A percentile compares a stretch with the other conserved stretches of the same genome.
These are phyloP conservation scores for Fusarium sp. DNA, from an alignment of 2,329 filamentous ascomycete species.

Conservation along the genomic window DNA sequence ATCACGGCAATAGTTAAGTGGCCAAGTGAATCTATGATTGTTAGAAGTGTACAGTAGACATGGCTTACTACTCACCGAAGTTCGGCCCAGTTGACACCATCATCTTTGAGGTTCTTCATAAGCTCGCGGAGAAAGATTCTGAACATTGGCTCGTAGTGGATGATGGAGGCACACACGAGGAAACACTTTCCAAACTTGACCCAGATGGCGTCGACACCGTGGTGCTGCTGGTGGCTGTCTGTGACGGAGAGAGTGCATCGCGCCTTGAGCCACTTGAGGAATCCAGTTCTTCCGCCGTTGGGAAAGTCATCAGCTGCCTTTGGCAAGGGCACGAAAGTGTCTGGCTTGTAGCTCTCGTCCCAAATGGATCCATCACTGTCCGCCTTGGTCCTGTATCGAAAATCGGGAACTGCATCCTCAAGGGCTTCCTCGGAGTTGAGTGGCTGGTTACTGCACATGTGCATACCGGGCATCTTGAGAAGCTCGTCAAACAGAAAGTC, in stretches of 20 bases:
- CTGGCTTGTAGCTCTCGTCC: slow-evolving; percentile 71
- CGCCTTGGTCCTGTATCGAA: slow-evolving; percentile 68
- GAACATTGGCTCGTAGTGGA: slow-evolving; percentile 93
- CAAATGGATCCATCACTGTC: slow-evolving; percentile 70
- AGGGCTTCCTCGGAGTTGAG: slow-evolving; percentile 67
- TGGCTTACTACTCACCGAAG: slow-evolving; percentile 62
- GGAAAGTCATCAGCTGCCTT: slow-evolving; percentile 81
- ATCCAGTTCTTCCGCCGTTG: slow-evolving; percentile 75
- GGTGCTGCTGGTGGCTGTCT: slow-evolving; percentile 83
- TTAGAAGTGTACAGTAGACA: slow-evolving; percentile 13
- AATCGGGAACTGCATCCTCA: slow-evolving; percentile 68
- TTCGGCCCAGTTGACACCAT: slow-evolving; percentile 89
- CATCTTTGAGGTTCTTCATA: slow-evolving; percentile 77
- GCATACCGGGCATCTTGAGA: slow-evolving; percentile 78
- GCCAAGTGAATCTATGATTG: slow-evolving; percentile 73
- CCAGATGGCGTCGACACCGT: slow-evolving; percentile 88
- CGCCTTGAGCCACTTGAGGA: slow-evolving; percentile 80
- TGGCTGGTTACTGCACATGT: slow-evolving; percentile 71
- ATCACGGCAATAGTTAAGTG: slow-evolving; percentile 74
- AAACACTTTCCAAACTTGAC: slow-evolving; percentile 83
- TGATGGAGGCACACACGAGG: slow-evolving; percentile 76
- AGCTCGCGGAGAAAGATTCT: slow-evolving; percentile 79
- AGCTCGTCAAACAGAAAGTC: slow-evolving; percentile 81
- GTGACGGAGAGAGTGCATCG: slow-evolving; percentile 78
- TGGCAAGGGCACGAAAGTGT: slow-evolving; percentile 68